A percentile compares a stretch with the other conserved stretches of the same genome.
Conservation (phyloP, 202 grass and related monocot genomes). For the Elaeis oleifera region DNA sequence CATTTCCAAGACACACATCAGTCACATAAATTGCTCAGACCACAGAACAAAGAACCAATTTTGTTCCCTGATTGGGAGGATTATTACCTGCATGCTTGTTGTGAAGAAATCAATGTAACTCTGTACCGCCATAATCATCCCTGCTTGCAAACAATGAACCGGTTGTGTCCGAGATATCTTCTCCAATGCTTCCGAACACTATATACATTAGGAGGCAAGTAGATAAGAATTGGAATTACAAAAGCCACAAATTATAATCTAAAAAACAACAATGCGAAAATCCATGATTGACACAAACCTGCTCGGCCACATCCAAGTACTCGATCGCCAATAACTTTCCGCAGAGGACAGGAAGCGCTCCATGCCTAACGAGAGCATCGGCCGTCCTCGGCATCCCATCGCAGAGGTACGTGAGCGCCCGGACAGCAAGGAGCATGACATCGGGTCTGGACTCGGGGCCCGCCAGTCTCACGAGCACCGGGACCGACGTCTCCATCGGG, state of each 20-base stretch:
- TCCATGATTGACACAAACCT: constrained; percentile 28
- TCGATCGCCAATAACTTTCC: constrained; percentile 61
- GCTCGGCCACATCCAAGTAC: constrained; percentile 84
- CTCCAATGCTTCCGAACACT: constrained; percentile 54
- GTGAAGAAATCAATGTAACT: constrained; percentile 80
- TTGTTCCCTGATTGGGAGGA: background rate
- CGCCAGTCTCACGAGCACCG: constrained; percentile 46
- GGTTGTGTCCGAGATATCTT: constrained; percentile 64
- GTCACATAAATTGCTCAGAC: no score
- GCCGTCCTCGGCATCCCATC: constrained; percentile 71
- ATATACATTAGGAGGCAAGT: no score
- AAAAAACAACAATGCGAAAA: background rate
- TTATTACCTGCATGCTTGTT: constrained; percentile 58
- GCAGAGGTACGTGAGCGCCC: constrained; percentile 84
- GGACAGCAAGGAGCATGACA: constrained; percentile 60
- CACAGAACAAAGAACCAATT: no score
- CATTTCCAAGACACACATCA: no score
- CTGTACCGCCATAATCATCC: constrained; percentile 50
- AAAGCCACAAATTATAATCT: background rate
- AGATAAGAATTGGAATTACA: no score
- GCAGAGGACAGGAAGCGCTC: constrained; percentile 64
- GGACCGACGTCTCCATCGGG: constrained; percentile 51
- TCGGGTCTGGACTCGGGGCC: constrained; percentile 35
- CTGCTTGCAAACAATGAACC: constrained; percentile 56
- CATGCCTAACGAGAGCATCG: constrained; percentile 56